phyloP scores from a whole-genome alignment of 2,329 filamentous ascomycete genomes.

The Lecanosticta acicola region DNA sequence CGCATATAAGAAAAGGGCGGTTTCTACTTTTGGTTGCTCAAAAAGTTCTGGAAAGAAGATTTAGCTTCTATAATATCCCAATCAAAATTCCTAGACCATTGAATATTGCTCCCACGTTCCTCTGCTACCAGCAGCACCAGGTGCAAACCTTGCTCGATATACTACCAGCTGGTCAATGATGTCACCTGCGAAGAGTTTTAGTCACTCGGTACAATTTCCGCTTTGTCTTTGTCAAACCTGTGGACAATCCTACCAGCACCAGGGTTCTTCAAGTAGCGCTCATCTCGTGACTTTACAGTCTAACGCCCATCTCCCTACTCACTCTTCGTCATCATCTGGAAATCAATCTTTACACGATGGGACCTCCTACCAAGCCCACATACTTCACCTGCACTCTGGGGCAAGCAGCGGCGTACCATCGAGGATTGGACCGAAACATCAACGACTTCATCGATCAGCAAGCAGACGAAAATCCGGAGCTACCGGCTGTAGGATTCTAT shows the following conservation, averaged over 20 bases:
- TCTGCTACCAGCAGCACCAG: no score
- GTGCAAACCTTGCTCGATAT: no score
- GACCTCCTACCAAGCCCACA: conserved; percentile 30
- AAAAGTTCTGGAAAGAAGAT: background rate
- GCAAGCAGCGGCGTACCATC: conserved; percentile 43
- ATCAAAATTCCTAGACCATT: background rate
- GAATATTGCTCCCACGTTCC: no score
- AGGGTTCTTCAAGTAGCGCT: no score
- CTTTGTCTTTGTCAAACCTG: no score
- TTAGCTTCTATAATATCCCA: background rate
- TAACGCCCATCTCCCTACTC: no score
- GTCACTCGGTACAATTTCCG: background rate
- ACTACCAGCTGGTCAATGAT: background rate
- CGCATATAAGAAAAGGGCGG: background rate
- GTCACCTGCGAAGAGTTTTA: background rate
- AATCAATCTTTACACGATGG: no score
- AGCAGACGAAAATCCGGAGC: conserved; percentile 35
- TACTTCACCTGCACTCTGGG: conserved; percentile 60
- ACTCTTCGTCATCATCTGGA: no score
- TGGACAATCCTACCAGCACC: no score
- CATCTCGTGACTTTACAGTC: no score
- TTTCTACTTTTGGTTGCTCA: background rate
- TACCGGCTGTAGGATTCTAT: conserved; percentile 50
- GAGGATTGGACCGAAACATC: conserved; percentile 42
- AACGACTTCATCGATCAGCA: conserved; percentile 48